phyloP scores from a whole-genome alignment of 1,139 yeast species.

The Yamadazyma spencermartinsiae region DNA sequence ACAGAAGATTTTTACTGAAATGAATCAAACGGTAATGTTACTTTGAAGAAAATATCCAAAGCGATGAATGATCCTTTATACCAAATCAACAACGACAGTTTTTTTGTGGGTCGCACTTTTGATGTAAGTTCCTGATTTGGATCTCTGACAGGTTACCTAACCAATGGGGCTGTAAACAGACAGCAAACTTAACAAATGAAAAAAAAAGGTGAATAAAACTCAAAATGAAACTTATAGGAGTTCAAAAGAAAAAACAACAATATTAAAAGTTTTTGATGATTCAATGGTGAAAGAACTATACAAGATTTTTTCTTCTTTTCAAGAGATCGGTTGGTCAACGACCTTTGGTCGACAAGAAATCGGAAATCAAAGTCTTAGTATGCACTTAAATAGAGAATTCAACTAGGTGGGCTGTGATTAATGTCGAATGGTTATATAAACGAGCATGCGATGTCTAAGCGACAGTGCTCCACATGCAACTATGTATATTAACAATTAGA shows the following conservation, averaged over 20 bases:
- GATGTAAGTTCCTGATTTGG: neutral
- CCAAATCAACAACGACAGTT: neutral
- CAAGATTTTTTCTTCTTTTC: no score
- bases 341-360: neutral
- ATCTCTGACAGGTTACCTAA: neutral
- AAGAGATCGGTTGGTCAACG: slow-evolving; percentile 1
- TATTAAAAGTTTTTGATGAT: no score
- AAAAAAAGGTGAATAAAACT: neutral
- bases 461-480: no score
- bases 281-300: no score
- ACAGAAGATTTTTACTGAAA: no score
- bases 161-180: neutral
- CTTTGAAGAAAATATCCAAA: neutral
- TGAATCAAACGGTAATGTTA: neutral
- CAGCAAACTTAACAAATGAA: neutral
- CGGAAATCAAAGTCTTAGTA: neutral
- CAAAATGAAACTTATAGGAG: no score
- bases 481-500: no score
- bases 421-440: no score
- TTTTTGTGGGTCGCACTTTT: neutral
- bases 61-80: neutral
- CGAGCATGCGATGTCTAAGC: no score
- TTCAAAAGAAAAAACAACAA: no score
- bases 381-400: no score
- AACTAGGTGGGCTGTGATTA: no score